Evolutionary conservation across 208 protist genomes (phyloP), one percentile per base, ranked within the genome.

Genomic region (Jaenimonas drosophilae): DNA sequence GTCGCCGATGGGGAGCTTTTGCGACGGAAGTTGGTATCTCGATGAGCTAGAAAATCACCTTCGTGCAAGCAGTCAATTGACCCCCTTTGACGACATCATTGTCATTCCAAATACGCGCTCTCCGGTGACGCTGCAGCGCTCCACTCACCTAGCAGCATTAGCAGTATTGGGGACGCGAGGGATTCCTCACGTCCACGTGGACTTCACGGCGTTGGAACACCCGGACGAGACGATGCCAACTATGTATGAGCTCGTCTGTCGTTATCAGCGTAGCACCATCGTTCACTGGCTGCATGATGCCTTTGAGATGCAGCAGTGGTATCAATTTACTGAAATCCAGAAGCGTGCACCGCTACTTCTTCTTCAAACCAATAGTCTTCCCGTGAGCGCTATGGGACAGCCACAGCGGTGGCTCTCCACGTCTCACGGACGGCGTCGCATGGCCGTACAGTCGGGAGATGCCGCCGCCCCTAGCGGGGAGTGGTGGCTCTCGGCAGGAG

Each of bases 201-300:
- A 94, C 54, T 91, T 94, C 54, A 83, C 74, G 24, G 80, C 86
- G 9, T 67, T 94, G 2, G 80, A 94, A 62, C 75, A 91, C 55
- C 86, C 80, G 1, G 81, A 90, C 60, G 78, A 86, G 36, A 64
- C 61, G 33, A 90, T 94, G 86, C 76, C 76, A 9, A 71, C 78
- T 38, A 64, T 94, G 20, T 76, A 75, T 43, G 77, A 91, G 33
- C 75, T 94, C 20, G 74, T 70, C 7, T 64, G 69, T 37, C 62
- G 53, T 31, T 89, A 89, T 64, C 64, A 65, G n/a, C 84, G 86
- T 45, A 73, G 68, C 46, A 77, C 75, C 11, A 57, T 94, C 9
- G 70, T 94, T 14, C 81, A 90, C 56, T 91, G 75, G 70, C 68
- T 94, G 20, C 86, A 88, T 48, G 81, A 94, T 50, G 81, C 79